Evolutionary conservation across 768 basidiomycete genomes (phyloP).

Genomic region (Russula sp.): DNA sequence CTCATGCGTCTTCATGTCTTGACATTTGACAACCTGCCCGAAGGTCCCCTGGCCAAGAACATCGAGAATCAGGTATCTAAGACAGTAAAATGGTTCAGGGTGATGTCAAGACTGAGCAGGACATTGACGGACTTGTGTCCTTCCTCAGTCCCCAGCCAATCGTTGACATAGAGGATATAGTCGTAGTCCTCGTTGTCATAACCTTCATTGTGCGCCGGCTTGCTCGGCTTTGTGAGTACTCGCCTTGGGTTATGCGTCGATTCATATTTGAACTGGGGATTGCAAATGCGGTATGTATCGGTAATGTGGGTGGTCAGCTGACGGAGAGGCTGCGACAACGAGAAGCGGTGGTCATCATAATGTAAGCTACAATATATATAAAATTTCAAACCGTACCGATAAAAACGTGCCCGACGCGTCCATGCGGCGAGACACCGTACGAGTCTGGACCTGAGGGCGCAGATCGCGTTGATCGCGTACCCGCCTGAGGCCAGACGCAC

Average conservation of each 20-base stretch:
- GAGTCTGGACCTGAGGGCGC: constrained; percentile 60
- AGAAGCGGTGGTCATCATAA: constrained; percentile 18
- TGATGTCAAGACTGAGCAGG: constrained; percentile 8
- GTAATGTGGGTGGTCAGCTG: constrained; percentile 80
- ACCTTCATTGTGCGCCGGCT: constrained; percentile 91
- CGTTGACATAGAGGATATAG: constrained; percentile 98
- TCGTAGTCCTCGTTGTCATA: constrained; percentile 99
- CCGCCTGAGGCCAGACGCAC: constrained; percentile 70
- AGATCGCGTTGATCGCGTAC: constrained; percentile 73
- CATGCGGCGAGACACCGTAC: constrained; percentile 64
- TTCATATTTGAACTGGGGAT: constrained; percentile 92
- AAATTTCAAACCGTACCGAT: constrained; percentile 51
- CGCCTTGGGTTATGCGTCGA: constrained; percentile 90
- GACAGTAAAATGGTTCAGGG: constrained; percentile 13
- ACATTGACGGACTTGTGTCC: constrained; percentile 74
- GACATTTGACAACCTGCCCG: constrained; percentile 98
- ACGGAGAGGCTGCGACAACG: constrained; percentile 41
- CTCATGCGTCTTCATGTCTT: constrained; percentile 99
- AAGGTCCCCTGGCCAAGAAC: constrained; percentile 98
- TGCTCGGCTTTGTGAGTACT: constrained; percentile 96
- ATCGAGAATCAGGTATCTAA: constrained; percentile 92
- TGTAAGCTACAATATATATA: background rate
- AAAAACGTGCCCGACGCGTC: constrained; percentile 69
- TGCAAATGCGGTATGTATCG: constrained; percentile 91
- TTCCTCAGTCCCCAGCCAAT: constrained; percentile 90